Evolutionary conservation across 2,329 filamentous ascomycete genomes (phyloP).

Genomic region (Scytalidium lignicola): DNA sequence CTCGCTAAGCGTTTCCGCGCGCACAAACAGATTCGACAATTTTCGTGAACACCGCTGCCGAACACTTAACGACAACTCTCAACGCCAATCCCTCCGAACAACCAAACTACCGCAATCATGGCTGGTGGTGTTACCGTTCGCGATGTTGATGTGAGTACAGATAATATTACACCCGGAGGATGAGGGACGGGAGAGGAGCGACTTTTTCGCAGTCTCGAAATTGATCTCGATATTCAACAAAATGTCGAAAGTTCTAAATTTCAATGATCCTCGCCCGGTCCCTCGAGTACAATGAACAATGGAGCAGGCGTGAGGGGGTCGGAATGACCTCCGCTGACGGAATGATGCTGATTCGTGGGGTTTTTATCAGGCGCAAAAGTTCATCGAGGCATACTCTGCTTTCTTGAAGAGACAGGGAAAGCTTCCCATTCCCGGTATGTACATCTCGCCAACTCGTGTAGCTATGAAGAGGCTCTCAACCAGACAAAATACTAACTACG

Average conservation of each 20-base stretch:
- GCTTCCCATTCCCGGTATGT: constrained; percentile 82
- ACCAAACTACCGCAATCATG: constrained; percentile 61
- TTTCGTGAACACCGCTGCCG: neutral
- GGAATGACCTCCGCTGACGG: constrained; percentile 68
- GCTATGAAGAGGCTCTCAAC: neutral
- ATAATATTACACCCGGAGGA: constrained; percentile 21
- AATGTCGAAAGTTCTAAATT: constrained; percentile 1
- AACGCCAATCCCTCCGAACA: constrained; percentile 18
- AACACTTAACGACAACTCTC: constrained; percentile 12
- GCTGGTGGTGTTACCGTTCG: constrained; percentile 73
- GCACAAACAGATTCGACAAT: neutral
- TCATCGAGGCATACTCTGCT: constrained; percentile 78
- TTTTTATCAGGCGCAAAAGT: constrained; percentile 69
- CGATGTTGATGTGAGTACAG: constrained; percentile 73
- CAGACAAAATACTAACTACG: constrained; percentile 15
- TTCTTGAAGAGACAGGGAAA: constrained; percentile 95
- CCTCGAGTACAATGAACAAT: constrained; percentile 20
- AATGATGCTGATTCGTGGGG: constrained; percentile 61
- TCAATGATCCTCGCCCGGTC: constrained; percentile 12
- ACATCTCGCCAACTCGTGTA: neutral
- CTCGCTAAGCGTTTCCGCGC: neutral
- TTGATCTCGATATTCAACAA: neutral
- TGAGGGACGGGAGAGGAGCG: constrained; percentile 6
- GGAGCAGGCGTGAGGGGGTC: constrained; percentile 69
- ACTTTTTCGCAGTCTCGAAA: constrained; percentile 2